Base-by-base conservation (phyloP, 2,329 filamentous ascomycete species). In the Ampelomyces quisqualis region DNA sequence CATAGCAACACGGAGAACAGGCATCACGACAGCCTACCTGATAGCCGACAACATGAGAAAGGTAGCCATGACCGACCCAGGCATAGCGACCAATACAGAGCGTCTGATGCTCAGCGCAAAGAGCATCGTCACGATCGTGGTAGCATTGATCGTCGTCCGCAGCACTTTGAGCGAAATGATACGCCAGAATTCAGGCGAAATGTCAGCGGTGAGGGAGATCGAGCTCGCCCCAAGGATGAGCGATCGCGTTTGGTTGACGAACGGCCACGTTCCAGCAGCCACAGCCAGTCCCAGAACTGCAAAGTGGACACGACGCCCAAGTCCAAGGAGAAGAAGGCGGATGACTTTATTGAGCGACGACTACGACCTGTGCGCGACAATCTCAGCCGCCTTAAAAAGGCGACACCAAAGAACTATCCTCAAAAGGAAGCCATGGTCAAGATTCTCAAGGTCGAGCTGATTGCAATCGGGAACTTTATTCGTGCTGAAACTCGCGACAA, bases 401-500 rank as follows among this genome's bases (percentile, higher is more conserved):
- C 81, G 3, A 85, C 79, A 2, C 79, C 78, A 51, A 80, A 81
- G 51, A 77, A 77, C 34, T 78, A 83, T 47, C 80, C 80, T 39
- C 80, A 77, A 19, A 78, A 79, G 55, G 81, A 83, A 51, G 76
- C 79, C 37, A 76, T 83, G 30, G 77, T 83, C 15, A 76, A 73
- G 55, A 76, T 82, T 29, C 78, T 85, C 58, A 82, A 82, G 53
- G 70, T 72, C 19, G 78, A 84, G 57, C 68, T 85, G 24, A 71
- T 82, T 28, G 74, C 74, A 4, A 81, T 85, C 62, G 82, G 82
- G 38, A 77, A 78, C 40, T 84, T 82, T 55, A 77, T 85, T 47
- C 76, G 78, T 34, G 70, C 72, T 20, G 66, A 74, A 38, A 62
- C 63, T 30, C 60, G 65, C 22, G 72, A 71, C 36, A 72, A 73